Conservation (phyloP, 371 early-diverging fungal species). For the Mortierella sp. region DNA sequence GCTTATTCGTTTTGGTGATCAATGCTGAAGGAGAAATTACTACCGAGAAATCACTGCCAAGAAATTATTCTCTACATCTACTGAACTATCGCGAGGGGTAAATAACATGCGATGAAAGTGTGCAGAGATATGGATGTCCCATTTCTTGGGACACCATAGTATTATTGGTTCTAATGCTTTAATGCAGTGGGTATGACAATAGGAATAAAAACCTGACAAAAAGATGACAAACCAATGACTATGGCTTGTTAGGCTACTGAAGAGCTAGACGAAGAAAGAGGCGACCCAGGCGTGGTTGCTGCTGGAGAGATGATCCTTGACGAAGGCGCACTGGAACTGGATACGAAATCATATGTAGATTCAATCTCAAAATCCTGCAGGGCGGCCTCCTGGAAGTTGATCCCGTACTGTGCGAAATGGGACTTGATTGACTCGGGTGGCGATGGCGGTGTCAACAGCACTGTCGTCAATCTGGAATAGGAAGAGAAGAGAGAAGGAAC, state of each 20-base stretch:
- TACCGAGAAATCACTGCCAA: no score
- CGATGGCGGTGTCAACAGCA: slow-evolving; percentile 51
- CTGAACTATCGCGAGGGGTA: no score
- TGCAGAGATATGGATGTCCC: no score
- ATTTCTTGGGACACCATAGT: background rate
- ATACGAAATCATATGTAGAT: slow-evolving; percentile 38
- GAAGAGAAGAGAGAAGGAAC: background rate
- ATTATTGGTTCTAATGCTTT: background rate
- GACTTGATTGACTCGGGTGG: slow-evolving; percentile 56
- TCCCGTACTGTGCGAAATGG: slow-evolving; percentile 52
- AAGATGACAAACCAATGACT: background rate
- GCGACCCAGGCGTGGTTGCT: slow-evolving; percentile 35
- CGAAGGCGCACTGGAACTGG: slow-evolving; percentile 16
- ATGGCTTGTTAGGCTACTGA: slow-evolving; percentile 1
- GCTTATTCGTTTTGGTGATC: no score
- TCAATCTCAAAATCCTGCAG: slow-evolving; percentile 56
- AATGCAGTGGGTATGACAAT: background rate
- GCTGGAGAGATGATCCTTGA: slow-evolving; percentile 37
- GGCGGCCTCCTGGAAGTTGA: slow-evolving; percentile 45
- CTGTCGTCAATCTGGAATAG: slow-evolving; percentile 37
- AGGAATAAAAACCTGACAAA: background rate
- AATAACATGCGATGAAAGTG: no score
- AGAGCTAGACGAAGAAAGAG: slow-evolving; percentile 29
- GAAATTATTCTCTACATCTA: no score
- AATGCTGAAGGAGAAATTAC: no score